These are phyloP conservation scores for Ogataea philodendri DNA, from an alignment of 805 yeast species.

Conservation along the genomic window DNA sequence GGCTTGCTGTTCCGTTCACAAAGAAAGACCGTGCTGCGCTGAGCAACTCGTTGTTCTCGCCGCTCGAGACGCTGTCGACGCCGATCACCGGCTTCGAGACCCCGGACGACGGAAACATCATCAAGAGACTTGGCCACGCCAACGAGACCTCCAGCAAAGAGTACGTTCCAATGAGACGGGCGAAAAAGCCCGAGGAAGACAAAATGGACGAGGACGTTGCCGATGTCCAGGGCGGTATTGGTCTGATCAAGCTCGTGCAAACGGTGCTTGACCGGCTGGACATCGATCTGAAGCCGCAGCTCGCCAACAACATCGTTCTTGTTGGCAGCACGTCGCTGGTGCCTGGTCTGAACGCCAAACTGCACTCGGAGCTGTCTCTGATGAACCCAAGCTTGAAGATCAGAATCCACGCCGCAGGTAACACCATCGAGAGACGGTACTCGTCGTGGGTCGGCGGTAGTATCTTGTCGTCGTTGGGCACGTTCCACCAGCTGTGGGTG, in stretches of 20 bases:
- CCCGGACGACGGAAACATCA: slow-evolving; percentile 55
- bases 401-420: slow-evolving; percentile 79
- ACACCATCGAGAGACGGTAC: slow-evolving; percentile 69
- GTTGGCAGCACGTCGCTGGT: slow-evolving; percentile 82
- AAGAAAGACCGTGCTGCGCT: slow-evolving; percentile 54
- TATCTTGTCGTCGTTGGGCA: slow-evolving; percentile 81
- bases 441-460: slow-evolving; percentile 94
- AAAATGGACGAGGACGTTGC: slow-evolving; percentile 34
- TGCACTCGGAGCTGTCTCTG: slow-evolving; percentile 65
- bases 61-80: slow-evolving; percentile 38
- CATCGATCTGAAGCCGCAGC: slow-evolving; percentile 77
- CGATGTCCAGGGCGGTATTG: slow-evolving; percentile 23
- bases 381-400: slow-evolving; percentile 83
- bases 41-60: slow-evolving; percentile 73
- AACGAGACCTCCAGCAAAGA: slow-evolving; percentile 47
- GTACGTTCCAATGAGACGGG: slow-evolving; percentile 71
- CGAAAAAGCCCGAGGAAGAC: slow-evolving; percentile 37
- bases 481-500: slow-evolving; percentile 95
- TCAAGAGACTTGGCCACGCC: slow-evolving; percentile 26
- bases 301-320: slow-evolving; percentile 84
- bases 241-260: slow-evolving; percentile 58
- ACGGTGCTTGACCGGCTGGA: slow-evolving; percentile 60
- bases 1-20: slow-evolving; percentile 60
- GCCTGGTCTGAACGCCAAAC: slow-evolving; percentile 77
- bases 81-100: slow-evolving; percentile 35